Base-by-base conservation (phyloP, 768 basidiomycete species). In the Macrolepiota dolichaula region DNA sequence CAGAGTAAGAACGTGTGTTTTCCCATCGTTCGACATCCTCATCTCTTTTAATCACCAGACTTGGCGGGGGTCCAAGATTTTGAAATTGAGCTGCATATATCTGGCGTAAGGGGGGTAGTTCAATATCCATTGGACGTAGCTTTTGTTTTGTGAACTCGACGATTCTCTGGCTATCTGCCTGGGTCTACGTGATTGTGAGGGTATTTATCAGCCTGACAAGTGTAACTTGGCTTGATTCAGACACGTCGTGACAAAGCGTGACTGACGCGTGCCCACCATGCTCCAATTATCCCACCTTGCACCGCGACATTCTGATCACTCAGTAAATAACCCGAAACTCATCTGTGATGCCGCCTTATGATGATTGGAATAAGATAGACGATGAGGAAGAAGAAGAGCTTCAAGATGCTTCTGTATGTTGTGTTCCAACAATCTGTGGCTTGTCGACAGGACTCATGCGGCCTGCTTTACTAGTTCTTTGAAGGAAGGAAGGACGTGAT, bases 311-410 rank as follows among this genome's bases (percentile, higher is more conserved):
- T 24, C 47, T 24, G 3, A 49, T 12, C 3, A 49, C 47, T 24
- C 44, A 9, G 24, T 37, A 54, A 54, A 53, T 19, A n/a, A n/a
- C 32, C 15, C 22, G n/a, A 50, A 38, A 24, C 27, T 11, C 1
- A 17, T n/a, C 12, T 1, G 62, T 54, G 1, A 91, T 92, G 89
- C 73, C 87, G 0, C 79, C 84, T 0, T 93, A 86, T 63, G 89
- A 92, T 37, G 88, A 91, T 59, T 93, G 91, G 92, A 91, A 89
- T 69, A 82, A 77, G 57, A 68, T 90, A 27, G 89, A 89, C 17
- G 88, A 92, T 0, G 91, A 92, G 6, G 92, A 93, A 4, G 91
- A 94, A 0, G 88, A 91, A 22, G 92, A 94, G 64, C 69, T 94
- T 17, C 89, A 91, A 68, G 90, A 91, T 66, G 55, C 70, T 10